Percentiles rank a stretch among this genome's conserved stretches.
Conservation (phyloP, 2,329 filamentous ascomycete genomes). For the Trichophyton mentagrophytes region DNA sequence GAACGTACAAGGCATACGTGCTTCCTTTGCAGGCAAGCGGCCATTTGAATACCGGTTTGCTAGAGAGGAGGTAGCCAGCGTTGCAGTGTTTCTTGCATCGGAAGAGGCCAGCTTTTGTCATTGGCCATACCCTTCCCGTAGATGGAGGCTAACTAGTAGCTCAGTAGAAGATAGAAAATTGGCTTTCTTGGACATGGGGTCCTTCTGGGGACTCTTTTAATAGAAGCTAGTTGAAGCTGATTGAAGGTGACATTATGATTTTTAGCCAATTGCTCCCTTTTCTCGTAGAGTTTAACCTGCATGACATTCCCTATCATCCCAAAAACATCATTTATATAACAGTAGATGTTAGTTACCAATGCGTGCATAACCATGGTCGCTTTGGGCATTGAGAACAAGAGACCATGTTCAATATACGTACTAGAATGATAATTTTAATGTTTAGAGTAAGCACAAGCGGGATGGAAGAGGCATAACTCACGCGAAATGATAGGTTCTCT, state of each 20-base stretch:
- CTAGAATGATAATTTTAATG: background rate
- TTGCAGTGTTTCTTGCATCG: slow-evolving; percentile 36
- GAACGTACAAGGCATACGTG: slow-evolving; percentile 9
- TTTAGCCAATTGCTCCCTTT: too few species aligned
- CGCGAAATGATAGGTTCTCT: slow-evolving; percentile 36
- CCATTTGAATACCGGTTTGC: slow-evolving; percentile 21
- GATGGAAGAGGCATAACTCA: slow-evolving; percentile 31
- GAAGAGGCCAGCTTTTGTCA: slow-evolving; percentile 38
- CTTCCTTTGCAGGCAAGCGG: slow-evolving; percentile 13
- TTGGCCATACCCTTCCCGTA: slow-evolving; percentile 33
- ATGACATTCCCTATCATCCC: too few species aligned
- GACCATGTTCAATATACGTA: background rate
- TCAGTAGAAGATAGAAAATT: slow-evolving; percentile 1
- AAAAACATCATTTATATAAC: too few species aligned
- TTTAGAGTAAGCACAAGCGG: slow-evolving; percentile 41
- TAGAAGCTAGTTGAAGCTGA: background rate
- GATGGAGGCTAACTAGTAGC: slow-evolving; percentile 35
- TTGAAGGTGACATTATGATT: too few species aligned
- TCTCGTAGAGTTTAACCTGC: too few species aligned
- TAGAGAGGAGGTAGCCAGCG: slow-evolving; percentile 25
- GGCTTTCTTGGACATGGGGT: background rate
- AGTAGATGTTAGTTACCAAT: too few species aligned
- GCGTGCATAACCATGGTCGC: too few species aligned
- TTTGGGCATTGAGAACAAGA: too few species aligned
- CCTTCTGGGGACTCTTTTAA: background rate